A percentile compares a stretch with the other conserved stretches of the same genome.
These are phyloP conservation scores for Agrostemma githago DNA, from an alignment of 148 eudicot species.

Conservation along the genomic window DNA sequence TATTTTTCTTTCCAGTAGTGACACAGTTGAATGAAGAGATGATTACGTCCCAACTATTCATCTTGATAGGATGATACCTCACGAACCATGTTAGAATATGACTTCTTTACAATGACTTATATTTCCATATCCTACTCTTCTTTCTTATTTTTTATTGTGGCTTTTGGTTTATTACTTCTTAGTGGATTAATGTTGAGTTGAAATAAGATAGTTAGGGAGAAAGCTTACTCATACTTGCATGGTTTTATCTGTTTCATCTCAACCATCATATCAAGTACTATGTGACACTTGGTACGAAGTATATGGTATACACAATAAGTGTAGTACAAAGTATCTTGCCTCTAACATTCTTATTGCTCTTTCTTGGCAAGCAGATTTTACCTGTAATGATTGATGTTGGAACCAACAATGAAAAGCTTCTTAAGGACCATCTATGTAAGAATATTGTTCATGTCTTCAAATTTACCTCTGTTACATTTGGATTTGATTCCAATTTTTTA, in stretches of 20 bases:
- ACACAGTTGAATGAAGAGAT: neutral
- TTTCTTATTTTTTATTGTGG: neutral
- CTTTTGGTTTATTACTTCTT: neutral
- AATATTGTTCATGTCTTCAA: slow-evolving; percentile 12
- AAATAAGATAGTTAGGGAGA: too few species aligned
- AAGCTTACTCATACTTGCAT: neutral
- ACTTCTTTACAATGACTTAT: neutral
- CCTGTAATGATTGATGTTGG: slow-evolving; percentile 99
- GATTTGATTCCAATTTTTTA: neutral
- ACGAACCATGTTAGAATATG: neutral
- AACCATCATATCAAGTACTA: neutral
- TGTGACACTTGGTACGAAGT: neutral
- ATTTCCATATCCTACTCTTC: too few species aligned
- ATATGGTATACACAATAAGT: neutral
- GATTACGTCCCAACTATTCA: neutral
- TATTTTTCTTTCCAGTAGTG: neutral
- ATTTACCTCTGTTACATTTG: neutral
- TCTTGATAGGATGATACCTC: neutral
- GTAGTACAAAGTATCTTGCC: neutral
- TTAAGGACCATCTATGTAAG: slow-evolving; percentile 86
- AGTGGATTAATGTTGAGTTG: neutral
- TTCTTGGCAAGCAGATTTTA: slow-evolving; percentile 57
- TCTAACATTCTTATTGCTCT: slow-evolving; percentile 18
- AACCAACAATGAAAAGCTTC: slow-evolving; percentile 93
- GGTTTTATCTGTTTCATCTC: neutral